A percentile compares a stretch with the other conserved stretches of the same genome.
Evolutionary conservation across 129 eudicot genomes (phyloP).

Genomic region (Gnaphalium uliginosum): DNA sequence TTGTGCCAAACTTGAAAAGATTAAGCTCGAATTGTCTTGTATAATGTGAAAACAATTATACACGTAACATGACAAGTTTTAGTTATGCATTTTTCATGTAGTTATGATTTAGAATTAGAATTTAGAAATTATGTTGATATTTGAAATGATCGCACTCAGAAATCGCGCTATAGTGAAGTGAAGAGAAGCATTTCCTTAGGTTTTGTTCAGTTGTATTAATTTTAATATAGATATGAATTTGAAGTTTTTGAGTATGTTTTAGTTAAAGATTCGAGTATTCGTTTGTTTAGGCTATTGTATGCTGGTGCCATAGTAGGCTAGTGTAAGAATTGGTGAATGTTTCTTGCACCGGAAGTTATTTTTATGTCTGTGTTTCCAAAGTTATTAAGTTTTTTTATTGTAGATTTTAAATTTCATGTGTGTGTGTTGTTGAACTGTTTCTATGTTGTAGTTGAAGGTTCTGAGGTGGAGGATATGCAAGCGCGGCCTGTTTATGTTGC

Average conservation of each 20-base stretch:
- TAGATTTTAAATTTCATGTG: neutral
- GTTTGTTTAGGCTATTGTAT: neutral
- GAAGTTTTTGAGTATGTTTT: neutral
- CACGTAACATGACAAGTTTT: too few relatives aligned
- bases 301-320: neutral
- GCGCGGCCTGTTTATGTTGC: conserved; percentile 98
- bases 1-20: too few relatives aligned
- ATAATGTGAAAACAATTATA: neutral
- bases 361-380: neutral
- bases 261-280: neutral
- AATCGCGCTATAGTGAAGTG: neutral
- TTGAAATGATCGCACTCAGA: neutral
- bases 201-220: neutral
- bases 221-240: neutral
- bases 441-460: conserved; percentile 64
- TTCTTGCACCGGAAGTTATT: neutral
- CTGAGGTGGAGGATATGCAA: conserved; percentile 81
- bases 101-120: neutral
- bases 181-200: neutral
- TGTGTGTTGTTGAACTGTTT: conserved; percentile 11
- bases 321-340: neutral
- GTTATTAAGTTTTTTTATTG: neutral
- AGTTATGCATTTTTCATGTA: too few relatives aligned
- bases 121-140: neutral
- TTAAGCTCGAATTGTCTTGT: neutral